These are phyloP conservation scores for Fomes fomentarius DNA, from an alignment of 1,284 basidiomycete species.

Conservation along the genomic window DNA sequence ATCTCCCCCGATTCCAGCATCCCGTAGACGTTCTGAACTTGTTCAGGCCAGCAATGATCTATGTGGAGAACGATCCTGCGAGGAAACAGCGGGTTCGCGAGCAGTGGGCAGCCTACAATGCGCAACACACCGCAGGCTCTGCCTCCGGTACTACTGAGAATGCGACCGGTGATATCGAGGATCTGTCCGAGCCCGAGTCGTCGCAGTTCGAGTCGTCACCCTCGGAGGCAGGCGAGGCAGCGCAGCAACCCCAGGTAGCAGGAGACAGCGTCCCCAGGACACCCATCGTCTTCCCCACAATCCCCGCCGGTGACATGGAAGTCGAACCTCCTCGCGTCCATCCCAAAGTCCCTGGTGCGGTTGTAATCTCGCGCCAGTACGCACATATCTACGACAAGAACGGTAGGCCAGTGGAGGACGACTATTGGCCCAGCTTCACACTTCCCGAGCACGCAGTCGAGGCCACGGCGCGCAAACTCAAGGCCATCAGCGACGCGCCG, in stretches of 20 bases:
- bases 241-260: no score
- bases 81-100: no score
- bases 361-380: conserved; percentile 9
- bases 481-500: not conserved
- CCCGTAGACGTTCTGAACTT: not conserved
- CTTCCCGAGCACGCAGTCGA: conserved; percentile 10
- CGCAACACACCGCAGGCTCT: no score
- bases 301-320: not conserved
- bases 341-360: not conserved
- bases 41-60: not conserved
- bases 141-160: no score
- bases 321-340: not conserved
- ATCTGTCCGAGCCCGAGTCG: not conserved
- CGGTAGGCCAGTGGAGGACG: not conserved
- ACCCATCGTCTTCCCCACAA: not conserved
- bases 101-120: no score
- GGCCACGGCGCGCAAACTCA: conserved; percentile 7
- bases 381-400: conserved; percentile 7
- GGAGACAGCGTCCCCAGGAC: no score
- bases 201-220: not conserved
- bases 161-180: not conserved
- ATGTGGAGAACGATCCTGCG: not conserved
- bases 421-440: not conserved
- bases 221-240: no score
- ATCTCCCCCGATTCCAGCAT: not conserved